Percentiles rank a stretch among this genome's conserved stretches.
Evolutionary conservation across 2,329 filamentous ascomycete species (phyloP).

Genomic region (Colletotrichum sp.): DNA sequence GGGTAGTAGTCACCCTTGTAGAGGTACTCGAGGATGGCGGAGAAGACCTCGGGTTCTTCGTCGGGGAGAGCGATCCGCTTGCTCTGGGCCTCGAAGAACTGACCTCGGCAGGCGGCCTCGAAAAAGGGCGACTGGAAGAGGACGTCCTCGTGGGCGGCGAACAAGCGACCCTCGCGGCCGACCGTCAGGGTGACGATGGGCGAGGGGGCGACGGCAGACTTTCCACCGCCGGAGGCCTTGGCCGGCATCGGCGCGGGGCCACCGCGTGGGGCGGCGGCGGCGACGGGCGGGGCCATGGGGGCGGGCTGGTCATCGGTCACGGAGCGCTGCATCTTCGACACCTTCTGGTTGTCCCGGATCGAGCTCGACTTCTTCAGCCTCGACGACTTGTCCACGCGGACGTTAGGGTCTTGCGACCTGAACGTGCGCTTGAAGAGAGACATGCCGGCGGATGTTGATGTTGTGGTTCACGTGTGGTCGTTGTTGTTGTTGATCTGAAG

Average conservation of each 20-base stretch:
- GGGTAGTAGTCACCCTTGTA: slow-evolving; percentile 98
- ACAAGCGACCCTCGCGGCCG: slow-evolving; percentile 84
- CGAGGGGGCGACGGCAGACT: slow-evolving; percentile 47
- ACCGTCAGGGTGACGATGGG: slow-evolving; percentile 89
- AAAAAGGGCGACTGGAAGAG: slow-evolving; percentile 88
- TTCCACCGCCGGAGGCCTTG: slow-evolving; percentile 22
- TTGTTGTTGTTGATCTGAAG: background rate
- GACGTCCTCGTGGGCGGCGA: slow-evolving; percentile 94
- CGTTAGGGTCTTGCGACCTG: slow-evolving; percentile 69
- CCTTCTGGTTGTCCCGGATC: slow-evolving; percentile 76
- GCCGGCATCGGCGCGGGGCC: slow-evolving; percentile 56
- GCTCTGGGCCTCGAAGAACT: slow-evolving; percentile 77
- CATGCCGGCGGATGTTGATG: slow-evolving; percentile 56
- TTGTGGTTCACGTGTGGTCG: background rate
- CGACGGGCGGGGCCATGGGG: slow-evolving; percentile 33
- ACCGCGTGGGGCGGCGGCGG: slow-evolving; percentile 44
- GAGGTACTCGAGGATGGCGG: slow-evolving; percentile 91
- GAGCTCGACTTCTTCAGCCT: slow-evolving; percentile 72
- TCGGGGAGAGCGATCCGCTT: slow-evolving; percentile 76
- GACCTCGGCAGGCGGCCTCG: slow-evolving; percentile 67
- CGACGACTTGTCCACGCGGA: slow-evolving; percentile 84
- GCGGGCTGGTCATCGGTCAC: slow-evolving; percentile 62
- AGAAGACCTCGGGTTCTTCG: slow-evolving; percentile 91
- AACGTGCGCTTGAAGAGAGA: slow-evolving; percentile 86
- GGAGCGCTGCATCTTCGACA: slow-evolving; percentile 85